phyloP scores from a whole-genome alignment of 2,329 filamentous ascomycete genomes.

The Ascochyta rabiei region DNA sequence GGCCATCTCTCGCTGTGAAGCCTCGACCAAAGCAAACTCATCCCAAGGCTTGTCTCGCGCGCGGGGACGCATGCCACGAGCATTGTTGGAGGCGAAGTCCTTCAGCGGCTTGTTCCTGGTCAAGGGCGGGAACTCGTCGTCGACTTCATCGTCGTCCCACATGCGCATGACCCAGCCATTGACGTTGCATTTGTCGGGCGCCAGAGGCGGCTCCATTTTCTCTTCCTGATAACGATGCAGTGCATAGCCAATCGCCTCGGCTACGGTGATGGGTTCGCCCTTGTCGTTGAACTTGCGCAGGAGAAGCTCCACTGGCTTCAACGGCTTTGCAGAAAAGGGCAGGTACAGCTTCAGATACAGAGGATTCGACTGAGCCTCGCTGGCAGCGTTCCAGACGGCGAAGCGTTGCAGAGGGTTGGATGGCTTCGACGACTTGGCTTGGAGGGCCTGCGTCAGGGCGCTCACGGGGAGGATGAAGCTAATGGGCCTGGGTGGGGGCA shows the following conservation, averaged over 20 bases:
- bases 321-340: constrained; percentile 69
- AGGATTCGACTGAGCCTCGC: constrained; percentile 69
- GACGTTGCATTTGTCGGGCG: constrained; percentile 71
- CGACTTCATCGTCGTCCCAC: constrained; percentile 83
- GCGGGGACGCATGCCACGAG: constrained; percentile 66
- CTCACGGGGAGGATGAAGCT: constrained; percentile 74
- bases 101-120: constrained; percentile 75
- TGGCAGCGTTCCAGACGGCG: constrained; percentile 76
- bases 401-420: constrained; percentile 78
- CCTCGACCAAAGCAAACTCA: constrained; percentile 80
- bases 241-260: constrained; percentile 80
- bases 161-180: constrained; percentile 84
- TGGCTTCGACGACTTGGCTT: constrained; percentile 72
- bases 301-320: constrained; percentile 72
- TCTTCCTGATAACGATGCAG: constrained; percentile 81
- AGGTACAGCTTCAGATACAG: constrained; percentile 79
- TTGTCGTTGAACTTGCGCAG: constrained; percentile 73
- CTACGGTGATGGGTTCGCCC: constrained; percentile 72
- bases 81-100: constrained; percentile 80
- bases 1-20: constrained; percentile 69
- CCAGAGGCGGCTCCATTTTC: constrained; percentile 70
- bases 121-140: constrained; percentile 82
- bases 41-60: constrained; percentile 79
- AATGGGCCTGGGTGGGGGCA: constrained; percentile 75
- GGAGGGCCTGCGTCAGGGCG: constrained; percentile 72